These are phyloP conservation scores for Tricholoma furcatifolium DNA, from an alignment of 768 basidiomycete genomes.

Conservation along the genomic window DNA sequence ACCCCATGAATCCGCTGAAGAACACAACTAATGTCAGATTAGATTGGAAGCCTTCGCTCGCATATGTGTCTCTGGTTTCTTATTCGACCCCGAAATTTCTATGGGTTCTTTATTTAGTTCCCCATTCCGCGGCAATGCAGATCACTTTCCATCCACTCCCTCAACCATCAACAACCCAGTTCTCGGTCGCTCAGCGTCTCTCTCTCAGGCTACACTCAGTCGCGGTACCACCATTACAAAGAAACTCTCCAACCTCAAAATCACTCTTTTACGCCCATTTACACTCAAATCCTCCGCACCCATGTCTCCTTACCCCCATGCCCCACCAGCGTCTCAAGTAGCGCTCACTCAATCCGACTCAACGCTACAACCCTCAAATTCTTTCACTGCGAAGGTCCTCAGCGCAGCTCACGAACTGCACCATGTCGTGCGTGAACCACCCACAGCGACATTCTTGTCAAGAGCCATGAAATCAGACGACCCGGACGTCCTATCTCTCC, in stretches of 20 bases:
- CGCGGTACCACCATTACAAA: conserved; percentile 48
- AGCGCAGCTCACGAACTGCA: conserved; percentile 34
- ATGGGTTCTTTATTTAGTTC: conserved; percentile 47
- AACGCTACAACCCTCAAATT: conserved; percentile 19
- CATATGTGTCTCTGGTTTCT: conserved; percentile 85
- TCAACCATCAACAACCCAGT: conserved; percentile 27
- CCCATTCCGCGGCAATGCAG: conserved; percentile 29
- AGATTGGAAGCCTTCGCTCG: conserved; percentile 86
- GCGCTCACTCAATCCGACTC: conserved; percentile 26
- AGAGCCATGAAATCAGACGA: conserved; percentile 45
- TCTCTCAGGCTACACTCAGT: conserved; percentile 34
- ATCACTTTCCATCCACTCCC: conserved; percentile 27
- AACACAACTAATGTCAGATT: conserved; percentile 10
- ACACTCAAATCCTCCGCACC: conserved; percentile 34
- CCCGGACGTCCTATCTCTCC: conserved; percentile 49
- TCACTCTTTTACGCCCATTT: conserved; percentile 55
- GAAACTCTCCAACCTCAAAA: conserved; percentile 41
- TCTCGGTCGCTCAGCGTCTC: conserved; percentile 21
- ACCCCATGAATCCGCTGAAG: background rate
- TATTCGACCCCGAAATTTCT: conserved; percentile 80
- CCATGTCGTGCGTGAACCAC: conserved; percentile 39
- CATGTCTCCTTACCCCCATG: conserved; percentile 24
- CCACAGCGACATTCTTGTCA: conserved; percentile 50
- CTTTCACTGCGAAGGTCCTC: conserved; percentile 32
- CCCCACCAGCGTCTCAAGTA: conserved; percentile 19